Evolutionary conservation across 1,284 basidiomycete genomes (phyloP), one percentile per base, ranked within the genome.

Genomic region (Ceratobasidium papillatum): DNA sequence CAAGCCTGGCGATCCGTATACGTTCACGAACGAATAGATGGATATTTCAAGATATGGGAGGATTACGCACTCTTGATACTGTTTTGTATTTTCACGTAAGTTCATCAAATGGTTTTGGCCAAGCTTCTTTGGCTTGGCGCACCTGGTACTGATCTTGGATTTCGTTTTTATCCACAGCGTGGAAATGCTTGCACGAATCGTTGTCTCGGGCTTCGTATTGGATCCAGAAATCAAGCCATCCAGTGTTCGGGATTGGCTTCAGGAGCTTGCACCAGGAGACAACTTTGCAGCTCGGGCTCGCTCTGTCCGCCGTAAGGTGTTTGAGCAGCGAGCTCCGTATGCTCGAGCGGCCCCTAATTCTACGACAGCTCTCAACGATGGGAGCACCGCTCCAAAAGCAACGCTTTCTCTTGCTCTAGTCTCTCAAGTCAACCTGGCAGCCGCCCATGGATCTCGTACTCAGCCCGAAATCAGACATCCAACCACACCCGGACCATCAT

Each of bases 11-110:
- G 82, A 75, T 76, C 84, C 80, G 78, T 88, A 80, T 81, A 88
- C 86, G 66, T 82, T 76, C 79, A 84, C 5, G 83, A 86, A 14
- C 71, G 81, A 78, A 75, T 79, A 38, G 82, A 82, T 43, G 94
- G 94, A 5, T 98, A 93, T 83, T 98, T 98, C 82, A 90, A 91
- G 75, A 79, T 83, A 14, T 97, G 96, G 94, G 92, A 95, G 79
- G 96, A 99, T 82, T 91, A 89, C 79, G 90, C 87, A 25, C 84
- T 99, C 22, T 94, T 99, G 80, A 87, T 80, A 41, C 84, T 99
- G 74, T 99, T 99, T 82, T 83, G 90, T 77, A 79, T 94, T 77
- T 99, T 96, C 86, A 96, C 95, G 90, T 93, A 82, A 79, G 94
- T 89, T 17, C 41, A 43, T 0, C 30, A 3, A 27, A 2, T 32